Conservation (phyloP, 179 eudicot species). For the Beta macrorhiza region DNA sequence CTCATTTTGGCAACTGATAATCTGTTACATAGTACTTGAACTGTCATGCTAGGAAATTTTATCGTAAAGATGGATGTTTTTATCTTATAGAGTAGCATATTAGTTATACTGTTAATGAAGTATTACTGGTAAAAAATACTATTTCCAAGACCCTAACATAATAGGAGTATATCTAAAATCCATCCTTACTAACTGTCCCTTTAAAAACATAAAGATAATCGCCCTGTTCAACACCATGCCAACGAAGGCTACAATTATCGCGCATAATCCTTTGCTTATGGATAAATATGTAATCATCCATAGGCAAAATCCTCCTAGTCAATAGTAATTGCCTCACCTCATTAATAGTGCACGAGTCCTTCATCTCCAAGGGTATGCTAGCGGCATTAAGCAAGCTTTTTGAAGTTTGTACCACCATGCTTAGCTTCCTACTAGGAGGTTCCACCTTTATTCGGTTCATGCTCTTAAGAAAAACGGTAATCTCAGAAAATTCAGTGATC, state of each 20-base stretch:
- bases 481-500: slow-evolving; percentile 50
- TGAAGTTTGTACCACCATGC: slow-evolving; percentile 71
- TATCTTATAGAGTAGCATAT: too few species aligned
- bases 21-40: too few species aligned
- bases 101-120: too few species aligned
- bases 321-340: slow-evolving; percentile 55
- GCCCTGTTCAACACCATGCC: slow-evolving; percentile 85
- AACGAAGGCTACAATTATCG: slow-evolving; percentile 66
- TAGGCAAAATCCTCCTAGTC: slow-evolving; percentile 48
- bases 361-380: slow-evolving; percentile 69
- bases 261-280: slow-evolving; percentile 93
- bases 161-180: background rate
- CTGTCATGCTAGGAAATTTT: too few species aligned
- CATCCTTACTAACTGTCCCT: slow-evolving; percentile 55
- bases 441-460: slow-evolving; percentile 50
- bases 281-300: slow-evolving; percentile 83
- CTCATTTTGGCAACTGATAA: too few species aligned
- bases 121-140: too few species aligned
- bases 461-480: slow-evolving; percentile 55
- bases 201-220: slow-evolving; percentile 77
- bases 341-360: slow-evolving; percentile 52
- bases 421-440: slow-evolving; percentile 52
- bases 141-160: background rate
- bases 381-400: slow-evolving; percentile 59
- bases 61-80: too few species aligned